Percentiles rank a stretch among this genome's conserved stretches.
phyloP scores from a whole-genome alignment of 2,329 filamentous ascomycete species.

The Clonostachys sp. region DNA sequence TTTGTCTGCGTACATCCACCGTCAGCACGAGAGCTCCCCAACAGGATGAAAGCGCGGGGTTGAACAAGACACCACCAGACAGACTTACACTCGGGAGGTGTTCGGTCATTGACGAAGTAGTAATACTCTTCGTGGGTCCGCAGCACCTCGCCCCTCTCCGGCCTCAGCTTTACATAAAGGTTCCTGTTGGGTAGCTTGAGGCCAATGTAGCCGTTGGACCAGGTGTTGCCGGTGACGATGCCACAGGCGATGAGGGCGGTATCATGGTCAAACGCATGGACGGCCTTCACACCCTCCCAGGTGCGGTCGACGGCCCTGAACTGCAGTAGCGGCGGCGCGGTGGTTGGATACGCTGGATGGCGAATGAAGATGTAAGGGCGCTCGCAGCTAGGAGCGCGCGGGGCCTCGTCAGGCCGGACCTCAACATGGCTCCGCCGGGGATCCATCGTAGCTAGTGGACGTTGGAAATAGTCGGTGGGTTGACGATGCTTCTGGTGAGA shows the following conservation, averaged over 20 bases:
- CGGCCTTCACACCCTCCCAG: neutral
- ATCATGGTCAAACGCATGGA: slow-evolving; percentile 1
- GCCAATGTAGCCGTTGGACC: neutral
- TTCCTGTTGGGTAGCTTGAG: neutral
- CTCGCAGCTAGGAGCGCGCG: too few relatives aligned
- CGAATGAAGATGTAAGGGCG: neutral
- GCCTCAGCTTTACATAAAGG: too few relatives aligned
- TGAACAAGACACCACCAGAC: neutral
- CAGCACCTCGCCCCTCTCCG: too few relatives aligned
- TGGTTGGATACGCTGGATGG: slow-evolving; percentile 1
- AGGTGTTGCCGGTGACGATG: slow-evolving; percentile 1
- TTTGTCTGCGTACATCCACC: neutral
- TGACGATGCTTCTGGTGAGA: too few relatives aligned
- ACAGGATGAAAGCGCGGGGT: too few relatives aligned
- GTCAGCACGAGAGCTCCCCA: neutral
- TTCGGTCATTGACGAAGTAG: slow-evolving; percentile 1
- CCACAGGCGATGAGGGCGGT: slow-evolving; percentile 1
- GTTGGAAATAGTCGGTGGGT: too few relatives aligned
- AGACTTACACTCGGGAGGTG: neutral
- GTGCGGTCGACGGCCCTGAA: neutral
- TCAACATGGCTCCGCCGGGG: too few relatives aligned
- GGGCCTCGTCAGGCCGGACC: too few relatives aligned
- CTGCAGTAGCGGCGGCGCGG: neutral
- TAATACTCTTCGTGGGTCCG: neutral
- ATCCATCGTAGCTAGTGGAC: too few relatives aligned